These are phyloP conservation scores for Penicillium sp. DNA, from an alignment of 2,329 filamentous ascomycete species.

Conservation along the genomic window DNA sequence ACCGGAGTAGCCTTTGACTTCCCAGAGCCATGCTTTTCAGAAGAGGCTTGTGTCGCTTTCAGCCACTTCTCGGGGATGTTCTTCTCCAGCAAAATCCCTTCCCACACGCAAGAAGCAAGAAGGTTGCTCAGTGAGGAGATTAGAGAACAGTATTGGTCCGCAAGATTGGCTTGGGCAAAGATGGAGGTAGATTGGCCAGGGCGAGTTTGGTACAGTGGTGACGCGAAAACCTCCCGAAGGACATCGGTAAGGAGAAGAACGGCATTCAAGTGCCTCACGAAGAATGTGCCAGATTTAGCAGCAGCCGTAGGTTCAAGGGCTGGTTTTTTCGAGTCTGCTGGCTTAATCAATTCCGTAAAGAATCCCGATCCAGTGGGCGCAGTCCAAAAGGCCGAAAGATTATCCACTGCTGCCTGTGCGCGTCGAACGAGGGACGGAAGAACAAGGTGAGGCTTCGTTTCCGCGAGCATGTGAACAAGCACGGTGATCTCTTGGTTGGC, in stretches of 20 bases:
- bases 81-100: slow-evolving; percentile 74
- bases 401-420: slow-evolving; percentile 67
- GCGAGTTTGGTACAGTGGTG: slow-evolving; percentile 62
- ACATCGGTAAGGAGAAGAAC: slow-evolving; percentile 74
- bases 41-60: slow-evolving; percentile 46
- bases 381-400: slow-evolving; percentile 65
- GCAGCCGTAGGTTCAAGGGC: slow-evolving; percentile 36
- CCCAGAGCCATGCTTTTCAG: slow-evolving; percentile 39
- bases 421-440: slow-evolving; percentile 78
- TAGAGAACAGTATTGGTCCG: slow-evolving; percentile 76
- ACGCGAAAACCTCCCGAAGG: slow-evolving; percentile 70
- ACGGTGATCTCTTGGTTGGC: slow-evolving; percentile 70
- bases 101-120: slow-evolving; percentile 76
- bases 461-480: slow-evolving; percentile 75
- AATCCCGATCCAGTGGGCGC: slow-evolving; percentile 58
- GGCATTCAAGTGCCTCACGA: slow-evolving; percentile 75
- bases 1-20: slow-evolving; percentile 42
- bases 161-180: slow-evolving; percentile 76
- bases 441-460: slow-evolving; percentile 75
- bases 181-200: slow-evolving; percentile 60
- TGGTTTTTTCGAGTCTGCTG: slow-evolving; percentile 23
- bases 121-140: slow-evolving; percentile 74
- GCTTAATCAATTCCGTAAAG: slow-evolving; percentile 64
- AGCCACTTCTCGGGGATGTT: slow-evolving; percentile 66
- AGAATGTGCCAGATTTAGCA: slow-evolving; percentile 65